phyloP scores from a whole-genome alignment of 345 rosid species.

The Trapa bicornis region DNA sequence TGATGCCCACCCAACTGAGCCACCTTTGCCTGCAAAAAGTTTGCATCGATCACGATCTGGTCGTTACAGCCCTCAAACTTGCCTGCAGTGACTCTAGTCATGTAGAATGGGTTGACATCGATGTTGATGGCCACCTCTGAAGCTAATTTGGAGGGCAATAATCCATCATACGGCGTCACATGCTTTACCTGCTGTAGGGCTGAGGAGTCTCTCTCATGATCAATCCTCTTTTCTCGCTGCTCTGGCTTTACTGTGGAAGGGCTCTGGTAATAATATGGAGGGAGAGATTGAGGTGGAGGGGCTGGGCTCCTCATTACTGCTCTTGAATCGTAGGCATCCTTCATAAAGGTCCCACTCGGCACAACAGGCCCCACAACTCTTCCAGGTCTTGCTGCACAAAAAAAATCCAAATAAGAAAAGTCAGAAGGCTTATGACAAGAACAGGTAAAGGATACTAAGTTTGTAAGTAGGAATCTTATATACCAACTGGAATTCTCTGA shows the following conservation, averaged over 20 bases:
- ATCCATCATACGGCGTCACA: slow-evolving; percentile 34
- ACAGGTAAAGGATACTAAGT: not conserved
- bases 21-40: slow-evolving; percentile 45
- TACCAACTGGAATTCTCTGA: slow-evolving; percentile 62
- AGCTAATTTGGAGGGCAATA: slow-evolving; percentile 32
- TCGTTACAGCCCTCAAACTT: slow-evolving; percentile 45
- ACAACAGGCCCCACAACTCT: slow-evolving; percentile 49
- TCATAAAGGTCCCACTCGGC: slow-evolving; percentile 35
- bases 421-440: not conserved
- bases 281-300: slow-evolving; percentile 34
- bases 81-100: slow-evolving; percentile 47
- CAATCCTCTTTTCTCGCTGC: slow-evolving; percentile 19
- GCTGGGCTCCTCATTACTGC: slow-evolving; percentile 39
- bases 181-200: slow-evolving; percentile 34
- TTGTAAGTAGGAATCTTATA: not conserved
- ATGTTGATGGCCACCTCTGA: slow-evolving; percentile 73
- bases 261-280: slow-evolving; percentile 28
- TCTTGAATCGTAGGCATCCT: slow-evolving; percentile 59
- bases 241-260: slow-evolving; percentile 43
- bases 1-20: slow-evolving; percentile 51
- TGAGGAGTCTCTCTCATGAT: slow-evolving; percentile 31
- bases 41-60: slow-evolving; percentile 40
- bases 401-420: not conserved
- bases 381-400: slow-evolving; percentile 51
- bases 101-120: slow-evolving; percentile 62